Conservation (phyloP, 2,329 filamentous ascomycete species). For the Zasmidium cellare region DNA sequence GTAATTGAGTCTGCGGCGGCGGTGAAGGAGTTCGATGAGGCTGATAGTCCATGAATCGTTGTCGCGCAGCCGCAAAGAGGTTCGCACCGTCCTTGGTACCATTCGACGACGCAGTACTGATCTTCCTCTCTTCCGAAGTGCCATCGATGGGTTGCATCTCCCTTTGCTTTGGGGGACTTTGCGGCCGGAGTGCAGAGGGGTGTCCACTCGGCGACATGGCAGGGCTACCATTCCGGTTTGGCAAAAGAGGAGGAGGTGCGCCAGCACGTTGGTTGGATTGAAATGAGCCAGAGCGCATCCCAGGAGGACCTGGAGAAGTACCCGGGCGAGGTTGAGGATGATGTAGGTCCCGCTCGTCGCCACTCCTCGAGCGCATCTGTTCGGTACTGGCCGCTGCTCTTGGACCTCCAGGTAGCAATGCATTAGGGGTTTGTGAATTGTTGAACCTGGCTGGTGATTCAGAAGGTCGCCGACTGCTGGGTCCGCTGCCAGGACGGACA, state of each 20-base stretch:
- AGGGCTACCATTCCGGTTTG: constrained; percentile 5
- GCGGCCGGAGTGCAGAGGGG: constrained; percentile 15
- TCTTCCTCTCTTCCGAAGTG: constrained; percentile 17
- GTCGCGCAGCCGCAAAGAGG: constrained; percentile 27
- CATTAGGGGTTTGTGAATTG: constrained; percentile 4
- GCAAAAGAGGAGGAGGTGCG: constrained; percentile 2
- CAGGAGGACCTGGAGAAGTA: constrained; percentile 25
- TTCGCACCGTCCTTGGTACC: constrained; percentile 18
- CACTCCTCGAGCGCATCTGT: constrained; percentile 34
- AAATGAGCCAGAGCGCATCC: constrained; percentile 10
- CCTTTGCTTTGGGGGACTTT: constrained; percentile 23
- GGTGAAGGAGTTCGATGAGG: constrained; percentile 10
- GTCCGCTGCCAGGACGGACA: constrained; percentile 17
- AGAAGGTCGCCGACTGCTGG: constrained; percentile 19
- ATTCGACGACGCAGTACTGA: constrained; percentile 10
- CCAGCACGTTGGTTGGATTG: constrained; percentile 9
- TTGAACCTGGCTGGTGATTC: constrained; percentile 23
- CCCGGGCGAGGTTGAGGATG: constrained; percentile 26
- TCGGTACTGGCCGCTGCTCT: constrained; percentile 34
- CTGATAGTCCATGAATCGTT: constrained; percentile 27
- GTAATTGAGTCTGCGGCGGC: constrained; percentile 15
- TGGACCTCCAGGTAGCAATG: constrained; percentile 18
- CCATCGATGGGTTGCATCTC: constrained; percentile 18
- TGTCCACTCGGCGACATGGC: neutral
- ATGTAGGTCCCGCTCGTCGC: constrained; percentile 20